A percentile compares a stretch with the other conserved stretches of the same genome.
These are phyloP conservation scores for Aegilops umbellulata DNA, from an alignment of 176 grass and related monocot species.

Conservation along the genomic window DNA sequence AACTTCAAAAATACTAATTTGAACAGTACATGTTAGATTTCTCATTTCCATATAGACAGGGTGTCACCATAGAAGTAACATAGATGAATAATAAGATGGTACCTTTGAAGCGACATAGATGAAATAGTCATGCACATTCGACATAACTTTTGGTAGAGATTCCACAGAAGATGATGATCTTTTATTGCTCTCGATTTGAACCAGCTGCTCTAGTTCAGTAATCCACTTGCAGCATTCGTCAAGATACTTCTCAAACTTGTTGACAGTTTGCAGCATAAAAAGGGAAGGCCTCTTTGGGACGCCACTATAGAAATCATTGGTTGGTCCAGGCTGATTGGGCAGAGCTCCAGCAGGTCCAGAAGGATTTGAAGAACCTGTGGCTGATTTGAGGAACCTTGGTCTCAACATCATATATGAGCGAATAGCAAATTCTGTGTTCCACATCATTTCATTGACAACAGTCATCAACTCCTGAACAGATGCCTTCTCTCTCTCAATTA, in stretches of 20 bases:
- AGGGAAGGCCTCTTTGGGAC: conserved; percentile 80
- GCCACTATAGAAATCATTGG: conserved; percentile 90
- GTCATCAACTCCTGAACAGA: conserved; percentile 74
- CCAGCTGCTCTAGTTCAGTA: conserved; percentile 75
- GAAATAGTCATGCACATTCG: conserved; percentile 95
- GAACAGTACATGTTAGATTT: not conserved
- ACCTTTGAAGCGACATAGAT: conserved; percentile 97
- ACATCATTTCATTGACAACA: conserved; percentile 80
- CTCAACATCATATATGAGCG: conserved; percentile 90
- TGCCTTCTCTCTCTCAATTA: conserved; percentile 89
- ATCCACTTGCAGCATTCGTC: conserved; percentile 89
- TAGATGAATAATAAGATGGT: conserved; percentile 54
- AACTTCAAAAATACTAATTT: not conserved
- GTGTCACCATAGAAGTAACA: conserved; percentile 79
- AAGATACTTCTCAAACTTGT: conserved; percentile 81
- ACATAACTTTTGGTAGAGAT: conserved; percentile 89
- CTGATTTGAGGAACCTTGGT: conserved; percentile 52
- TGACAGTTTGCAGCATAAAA: conserved; percentile 74
- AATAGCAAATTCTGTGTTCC: conserved; percentile 80
- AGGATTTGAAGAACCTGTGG: conserved; percentile 35
- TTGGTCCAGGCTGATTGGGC: conserved; percentile 55
- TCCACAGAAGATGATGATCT: conserved; percentile 64
- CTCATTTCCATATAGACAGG: not conserved
- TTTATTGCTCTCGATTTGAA: conserved; percentile 77
- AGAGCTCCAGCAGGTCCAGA: conserved; percentile 19